Evolutionary conservation across 371 early-diverging fungal species (phyloP), one percentile per base, ranked within the genome.

Genomic region (Blastocladiella emersonii): DNA sequence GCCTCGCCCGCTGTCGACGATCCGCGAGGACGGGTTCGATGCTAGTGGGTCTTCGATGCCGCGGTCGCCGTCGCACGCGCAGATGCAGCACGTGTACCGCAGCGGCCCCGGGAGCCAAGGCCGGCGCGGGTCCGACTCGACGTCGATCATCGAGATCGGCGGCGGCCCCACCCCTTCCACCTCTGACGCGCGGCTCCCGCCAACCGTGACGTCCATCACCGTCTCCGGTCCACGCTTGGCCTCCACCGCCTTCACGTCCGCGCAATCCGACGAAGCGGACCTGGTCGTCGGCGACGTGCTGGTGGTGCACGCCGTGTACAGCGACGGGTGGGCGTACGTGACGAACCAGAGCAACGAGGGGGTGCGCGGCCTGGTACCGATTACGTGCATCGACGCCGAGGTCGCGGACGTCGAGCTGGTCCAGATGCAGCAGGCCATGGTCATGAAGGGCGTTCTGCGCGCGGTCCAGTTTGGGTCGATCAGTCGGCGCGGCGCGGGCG

Each of bases 261-360:
- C 30, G 6, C 49, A 12, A 4, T 12, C 17, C 12, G 67, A 67
- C 57, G 64, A 64, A 53, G 34, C 64, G 19, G 30, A 27, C 1
- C 45, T 67, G 32, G 17, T 30, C 3, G 35, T 57, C 34, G 64
- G 63, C 41, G 62, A 62, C 32, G 51, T 62, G 25, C 2, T 62
- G 34, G 4, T 7, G 21, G 39, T 62, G 13, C 55, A 51, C 13
- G 32, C 45, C 27, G 34, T 49, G 12, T 62, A 49, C 53, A 10
- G 32, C 8, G 59, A 59, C 59, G 59, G 59, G 8, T 59, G 59
- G 59, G 35, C 30, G 8, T 59, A 59, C 12, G 34, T n/a, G 25
- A 34, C 43, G n/a, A 41, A 41, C 32, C 35, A 12, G 30, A 25
- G 10, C 17, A 32, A 12, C 25, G 59, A 17, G 10, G 12, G 30